These are phyloP conservation scores for Linum tenue DNA, from an alignment of 345 rosid species.

Conservation along the genomic window DNA sequence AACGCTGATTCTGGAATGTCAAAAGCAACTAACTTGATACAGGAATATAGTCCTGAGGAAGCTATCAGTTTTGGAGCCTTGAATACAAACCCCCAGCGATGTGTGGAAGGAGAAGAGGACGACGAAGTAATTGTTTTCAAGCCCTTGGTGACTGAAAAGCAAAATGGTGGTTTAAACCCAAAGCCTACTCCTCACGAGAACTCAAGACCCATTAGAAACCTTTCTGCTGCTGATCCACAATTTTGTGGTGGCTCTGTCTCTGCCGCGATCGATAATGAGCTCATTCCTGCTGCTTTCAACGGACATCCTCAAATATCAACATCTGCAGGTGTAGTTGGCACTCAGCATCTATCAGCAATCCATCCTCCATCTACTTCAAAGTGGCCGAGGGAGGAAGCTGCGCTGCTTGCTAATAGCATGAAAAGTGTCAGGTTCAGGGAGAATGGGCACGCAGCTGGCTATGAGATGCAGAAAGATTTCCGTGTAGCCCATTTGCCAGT, in stretches of 20 bases:
- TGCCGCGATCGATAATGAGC: conserved; percentile 33
- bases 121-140: conserved; percentile 95
- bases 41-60: conserved; percentile 29
- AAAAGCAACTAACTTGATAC: conserved; percentile 22
- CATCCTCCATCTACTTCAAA: conserved; percentile 33
- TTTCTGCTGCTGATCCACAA: conserved; percentile 31
- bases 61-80: conserved; percentile 18
- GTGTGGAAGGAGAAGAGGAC: conserved; percentile 62
- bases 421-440: conserved; percentile 41
- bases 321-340: conserved; percentile 34
- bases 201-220: conserved; percentile 27
- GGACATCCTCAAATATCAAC: conserved; percentile 26
- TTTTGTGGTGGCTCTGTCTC: conserved; percentile 29
- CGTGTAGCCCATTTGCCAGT: conserved; percentile 28
- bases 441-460: conserved; percentile 44
- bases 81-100: conserved; percentile 30
- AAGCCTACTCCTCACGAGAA: conserved; percentile 34
- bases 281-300: conserved; percentile 33
- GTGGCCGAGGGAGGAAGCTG: conserved; percentile 50
- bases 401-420: conserved; percentile 47
- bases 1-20: conserved; percentile 22
- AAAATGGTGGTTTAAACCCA: conserved; percentile 33
- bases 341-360: conserved; percentile 35
- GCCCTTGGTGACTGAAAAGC: conserved; percentile 61
- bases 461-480: conserved; percentile 41